These are phyloP conservation scores for Sphaerulina populicola DNA, from an alignment of 2,329 filamentous ascomycete species.

Conservation along the genomic window DNA sequence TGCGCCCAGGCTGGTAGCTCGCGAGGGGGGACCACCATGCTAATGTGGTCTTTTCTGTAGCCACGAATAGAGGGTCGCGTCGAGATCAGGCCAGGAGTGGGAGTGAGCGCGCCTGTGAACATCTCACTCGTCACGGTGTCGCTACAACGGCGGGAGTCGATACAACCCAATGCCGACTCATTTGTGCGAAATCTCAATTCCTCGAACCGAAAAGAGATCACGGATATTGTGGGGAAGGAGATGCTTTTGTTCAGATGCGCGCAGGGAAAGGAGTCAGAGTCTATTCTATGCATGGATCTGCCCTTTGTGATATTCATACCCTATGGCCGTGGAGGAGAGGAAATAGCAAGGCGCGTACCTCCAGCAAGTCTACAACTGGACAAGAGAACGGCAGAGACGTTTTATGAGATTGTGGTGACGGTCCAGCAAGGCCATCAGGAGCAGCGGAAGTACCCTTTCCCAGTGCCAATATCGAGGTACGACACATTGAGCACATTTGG, in stretches of 20 bases:
- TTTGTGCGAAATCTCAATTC: conserved; percentile 86
- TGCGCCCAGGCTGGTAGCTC: background rate
- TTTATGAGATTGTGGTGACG: conserved; percentile 90
- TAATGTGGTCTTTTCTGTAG: conserved; percentile 39
- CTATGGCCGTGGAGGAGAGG: conserved; percentile 82
- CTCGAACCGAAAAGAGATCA: conserved; percentile 72
- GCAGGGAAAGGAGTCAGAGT: conserved; percentile 75
- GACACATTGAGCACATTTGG: conserved; percentile 97
- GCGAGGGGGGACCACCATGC: background rate
- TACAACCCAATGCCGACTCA: conserved; percentile 92
- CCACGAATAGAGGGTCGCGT: conserved; percentile 97
- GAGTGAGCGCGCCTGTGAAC: conserved; percentile 79
- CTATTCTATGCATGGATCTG: conserved; percentile 88
- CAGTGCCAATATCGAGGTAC: conserved; percentile 84
- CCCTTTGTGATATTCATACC: conserved; percentile 97
- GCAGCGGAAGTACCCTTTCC: conserved; percentile 84
- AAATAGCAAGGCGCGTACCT: conserved; percentile 80
- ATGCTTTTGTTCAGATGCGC: conserved; percentile 83
- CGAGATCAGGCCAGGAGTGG: conserved; percentile 80
- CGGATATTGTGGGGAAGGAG: conserved; percentile 91
- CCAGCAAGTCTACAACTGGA: conserved; percentile 85
- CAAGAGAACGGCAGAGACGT: conserved; percentile 91
- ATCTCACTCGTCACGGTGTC: conserved; percentile 91
- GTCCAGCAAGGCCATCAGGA: conserved; percentile 82
- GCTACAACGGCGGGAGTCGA: conserved; percentile 86